phyloP scores from a whole-genome alignment of 768 basidiomycete genomes.

The Auriculariales sp. region DNA sequence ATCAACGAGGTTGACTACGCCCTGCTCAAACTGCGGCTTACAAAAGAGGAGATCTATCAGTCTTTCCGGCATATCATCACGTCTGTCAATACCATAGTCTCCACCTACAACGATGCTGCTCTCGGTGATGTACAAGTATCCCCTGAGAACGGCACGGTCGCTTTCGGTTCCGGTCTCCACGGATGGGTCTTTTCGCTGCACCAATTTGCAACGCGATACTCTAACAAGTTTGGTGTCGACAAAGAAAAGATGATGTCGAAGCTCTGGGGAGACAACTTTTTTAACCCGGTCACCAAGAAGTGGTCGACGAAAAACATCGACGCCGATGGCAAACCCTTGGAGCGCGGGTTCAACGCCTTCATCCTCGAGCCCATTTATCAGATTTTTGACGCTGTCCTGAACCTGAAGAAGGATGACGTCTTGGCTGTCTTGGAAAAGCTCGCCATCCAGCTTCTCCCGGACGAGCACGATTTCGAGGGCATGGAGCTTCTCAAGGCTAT shows the following conservation, averaged over 20 bases:
- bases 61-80: slow-evolving; percentile 36
- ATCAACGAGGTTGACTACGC: slow-evolving; percentile 45
- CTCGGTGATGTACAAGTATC: slow-evolving; percentile 37
- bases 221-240: slow-evolving; percentile 39
- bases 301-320: slow-evolving; percentile 28
- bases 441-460: slow-evolving; percentile 28
- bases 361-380: slow-evolving; percentile 39
- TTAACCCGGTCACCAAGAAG: slow-evolving; percentile 42
- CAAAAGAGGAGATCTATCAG: slow-evolving; percentile 38
- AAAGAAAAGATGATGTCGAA: slow-evolving; percentile 35
- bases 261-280: slow-evolving; percentile 40
- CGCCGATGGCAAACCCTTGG: slow-evolving; percentile 26
- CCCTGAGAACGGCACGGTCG: slow-evolving; percentile 36
- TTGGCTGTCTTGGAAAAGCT: slow-evolving; percentile 31
- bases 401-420: slow-evolving; percentile 36
- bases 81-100: slow-evolving; percentile 38
- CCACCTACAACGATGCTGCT: slow-evolving; percentile 30
- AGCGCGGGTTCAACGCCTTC: slow-evolving; percentile 39
- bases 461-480: slow-evolving; percentile 35
- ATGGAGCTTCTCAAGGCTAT: slow-evolving; percentile 34
- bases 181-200: slow-evolving; percentile 40
- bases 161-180: slow-evolving; percentile 39
- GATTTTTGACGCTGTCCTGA: slow-evolving; percentile 36
- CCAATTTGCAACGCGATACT: slow-evolving; percentile 32
- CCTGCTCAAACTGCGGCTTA: slow-evolving; percentile 34